A percentile compares a stretch with the other conserved stretches of the same genome.
Conservation (phyloP, 805 yeast genomes). For the Candida railenensis region DNA sequence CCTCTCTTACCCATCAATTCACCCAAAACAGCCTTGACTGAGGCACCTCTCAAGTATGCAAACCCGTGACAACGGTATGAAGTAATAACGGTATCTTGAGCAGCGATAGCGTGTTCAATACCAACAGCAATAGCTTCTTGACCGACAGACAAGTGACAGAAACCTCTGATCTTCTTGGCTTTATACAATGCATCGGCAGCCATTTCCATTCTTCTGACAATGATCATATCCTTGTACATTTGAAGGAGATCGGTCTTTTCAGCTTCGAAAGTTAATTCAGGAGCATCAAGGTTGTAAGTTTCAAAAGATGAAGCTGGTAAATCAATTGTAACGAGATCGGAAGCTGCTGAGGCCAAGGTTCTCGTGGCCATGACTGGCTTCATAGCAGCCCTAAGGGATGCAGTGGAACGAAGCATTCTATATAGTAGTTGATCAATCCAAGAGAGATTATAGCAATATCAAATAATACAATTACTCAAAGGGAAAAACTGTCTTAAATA, state of each 20-base stretch:
- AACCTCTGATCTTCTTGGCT: slow-evolving; percentile 98
- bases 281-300: slow-evolving; percentile 71
- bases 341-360: slow-evolving; percentile 32
- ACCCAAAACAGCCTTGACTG: slow-evolving; percentile 86
- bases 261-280: slow-evolving; percentile 71
- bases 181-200: slow-evolving; percentile 97
- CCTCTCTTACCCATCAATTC: slow-evolving; percentile 96
- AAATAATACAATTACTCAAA: too few relatives aligned
- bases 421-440: too few relatives aligned
- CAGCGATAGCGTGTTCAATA: slow-evolving; percentile 89
- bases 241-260: slow-evolving; percentile 77
- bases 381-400: slow-evolving; percentile 2
- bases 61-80: slow-evolving; percentile 99
- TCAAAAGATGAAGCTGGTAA: slow-evolving; percentile 83
- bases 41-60: slow-evolving; percentile 93
- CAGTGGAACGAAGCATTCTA: slow-evolving; percentile 5
- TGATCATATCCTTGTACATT: slow-evolving; percentile 95
- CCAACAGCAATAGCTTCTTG: slow-evolving; percentile 99
- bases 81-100: slow-evolving; percentile 86
- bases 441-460: too few relatives aligned
- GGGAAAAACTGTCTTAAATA: too few relatives aligned
- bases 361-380: slow-evolving; percentile 23
- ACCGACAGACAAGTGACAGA: slow-evolving; percentile 97
- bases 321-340: slow-evolving; percentile 47
- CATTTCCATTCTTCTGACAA: slow-evolving; percentile 97